Conservation (phyloP, 2,329 filamentous ascomycete species). For the Cladosporium sp. region DNA sequence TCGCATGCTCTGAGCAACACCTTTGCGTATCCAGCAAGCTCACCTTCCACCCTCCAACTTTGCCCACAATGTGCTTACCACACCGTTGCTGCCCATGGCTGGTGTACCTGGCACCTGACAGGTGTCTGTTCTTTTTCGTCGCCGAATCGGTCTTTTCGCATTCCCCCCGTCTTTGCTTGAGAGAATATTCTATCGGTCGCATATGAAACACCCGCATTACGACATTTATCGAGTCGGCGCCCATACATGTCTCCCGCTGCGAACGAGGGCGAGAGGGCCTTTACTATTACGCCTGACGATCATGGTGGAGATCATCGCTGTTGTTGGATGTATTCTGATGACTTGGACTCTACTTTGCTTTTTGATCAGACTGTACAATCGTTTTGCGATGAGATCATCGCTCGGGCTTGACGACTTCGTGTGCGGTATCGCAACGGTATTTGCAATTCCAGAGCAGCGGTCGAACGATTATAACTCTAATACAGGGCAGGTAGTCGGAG, state of each 20-base stretch:
- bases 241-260: neutral
- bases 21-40: slow-evolving; percentile 7
- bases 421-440: slow-evolving; percentile 28
- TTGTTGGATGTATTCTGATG: slow-evolving; percentile 28
- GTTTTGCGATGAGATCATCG: slow-evolving; percentile 27
- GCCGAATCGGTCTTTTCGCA: slow-evolving; percentile 1
- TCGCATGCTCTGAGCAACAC: slow-evolving; percentile 4
- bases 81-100: neutral
- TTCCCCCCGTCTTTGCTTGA: neutral
- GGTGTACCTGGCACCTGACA: slow-evolving; percentile 4
- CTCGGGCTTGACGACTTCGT: slow-evolving; percentile 28
- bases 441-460: neutral
- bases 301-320: slow-evolving; percentile 30
- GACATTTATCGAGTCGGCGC: neutral
- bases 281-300: slow-evolving; percentile 27
- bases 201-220: neutral
- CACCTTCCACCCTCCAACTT: neutral
- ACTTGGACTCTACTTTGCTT: slow-evolving; percentile 30
- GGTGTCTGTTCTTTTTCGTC: neutral
- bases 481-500: slow-evolving; percentile 24
- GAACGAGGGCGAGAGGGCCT: slow-evolving; percentile 24
- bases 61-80: slow-evolving; percentile 3
- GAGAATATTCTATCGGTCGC: neutral
- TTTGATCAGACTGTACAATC: slow-evolving; percentile 28
- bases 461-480: neutral